phyloP scores from a whole-genome alignment of 2,329 filamentous ascomycete genomes.

The Xylariaceae sp. region DNA sequence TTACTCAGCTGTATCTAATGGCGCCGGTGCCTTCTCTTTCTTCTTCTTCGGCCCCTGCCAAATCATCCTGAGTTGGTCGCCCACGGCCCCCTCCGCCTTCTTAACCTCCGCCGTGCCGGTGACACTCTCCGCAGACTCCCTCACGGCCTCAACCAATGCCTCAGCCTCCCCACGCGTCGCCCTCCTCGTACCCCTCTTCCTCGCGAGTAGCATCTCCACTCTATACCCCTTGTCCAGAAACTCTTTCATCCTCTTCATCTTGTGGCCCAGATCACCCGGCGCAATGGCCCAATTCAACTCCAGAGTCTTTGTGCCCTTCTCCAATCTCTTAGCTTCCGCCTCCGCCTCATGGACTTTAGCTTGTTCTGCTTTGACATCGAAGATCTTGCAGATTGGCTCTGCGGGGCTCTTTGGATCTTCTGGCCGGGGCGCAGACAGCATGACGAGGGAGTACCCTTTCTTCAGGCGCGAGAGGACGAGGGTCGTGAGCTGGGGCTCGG shows the following conservation, averaged over 20 bases:
- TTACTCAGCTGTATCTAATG: no score
- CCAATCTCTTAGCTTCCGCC: slow-evolving; percentile 37
- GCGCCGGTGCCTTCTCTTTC: no score
- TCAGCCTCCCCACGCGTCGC: slow-evolving; percentile 61
- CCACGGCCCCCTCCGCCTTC: slow-evolving; percentile 3
- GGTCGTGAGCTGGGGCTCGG: slow-evolving; percentile 20
- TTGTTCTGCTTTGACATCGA: slow-evolving; percentile 53
- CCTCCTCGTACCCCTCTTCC: slow-evolving; percentile 61
- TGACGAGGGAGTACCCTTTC: slow-evolving; percentile 21
- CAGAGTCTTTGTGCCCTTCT: slow-evolving; percentile 64
- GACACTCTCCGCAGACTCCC: slow-evolving; percentile 26
- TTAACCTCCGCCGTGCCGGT: slow-evolving; percentile 28
- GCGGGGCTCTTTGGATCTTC: slow-evolving; percentile 32
- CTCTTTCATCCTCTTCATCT: slow-evolving; percentile 61
- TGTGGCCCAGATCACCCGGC: slow-evolving; percentile 69
- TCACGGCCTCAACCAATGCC: slow-evolving; percentile 53
- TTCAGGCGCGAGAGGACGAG: slow-evolving; percentile 19
- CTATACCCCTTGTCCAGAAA: slow-evolving; percentile 74
- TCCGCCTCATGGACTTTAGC: slow-evolving; percentile 37
- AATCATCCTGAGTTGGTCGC: background rate
- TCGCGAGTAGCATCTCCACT: slow-evolving; percentile 71
- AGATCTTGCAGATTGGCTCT: slow-evolving; percentile 63
- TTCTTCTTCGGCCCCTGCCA: no score
- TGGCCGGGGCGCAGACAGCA: slow-evolving; percentile 29
- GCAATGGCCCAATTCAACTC: slow-evolving; percentile 90